These are phyloP conservation scores for Stevia rebaudiana DNA, from an alignment of 140 eudicot genomes.

Conservation along the genomic window DNA sequence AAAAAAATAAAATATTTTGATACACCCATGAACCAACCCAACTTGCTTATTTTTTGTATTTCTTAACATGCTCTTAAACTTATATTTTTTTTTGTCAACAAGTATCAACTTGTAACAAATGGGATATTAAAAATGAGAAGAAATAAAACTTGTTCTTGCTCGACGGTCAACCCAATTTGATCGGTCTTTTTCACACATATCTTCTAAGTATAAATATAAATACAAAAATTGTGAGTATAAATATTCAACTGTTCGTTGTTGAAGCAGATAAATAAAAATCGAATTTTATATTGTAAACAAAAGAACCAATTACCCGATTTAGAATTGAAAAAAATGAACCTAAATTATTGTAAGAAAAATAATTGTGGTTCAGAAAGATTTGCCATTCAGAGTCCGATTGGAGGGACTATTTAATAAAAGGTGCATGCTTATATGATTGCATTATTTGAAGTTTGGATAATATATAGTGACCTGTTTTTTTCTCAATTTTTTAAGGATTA, in stretches of 20 bases:
- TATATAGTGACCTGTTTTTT: constrained; percentile 1
- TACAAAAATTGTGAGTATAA: too few species aligned
- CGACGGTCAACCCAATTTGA: neutral
- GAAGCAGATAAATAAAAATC: too few species aligned
- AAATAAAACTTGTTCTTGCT: neutral
- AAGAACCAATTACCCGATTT: neutral
- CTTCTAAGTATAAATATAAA: too few species aligned
- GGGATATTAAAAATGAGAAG: neutral
- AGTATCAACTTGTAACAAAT: neutral
- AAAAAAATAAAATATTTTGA: too few species aligned
- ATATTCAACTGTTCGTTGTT: too few species aligned
- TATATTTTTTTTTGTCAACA: neutral
- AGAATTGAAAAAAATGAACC: neutral
- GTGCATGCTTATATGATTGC: neutral
- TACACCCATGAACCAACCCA: too few species aligned
- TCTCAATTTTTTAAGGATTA: neutral
- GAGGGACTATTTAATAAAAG: constrained; percentile 15
- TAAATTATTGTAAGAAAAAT: neutral
- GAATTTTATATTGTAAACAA: neutral
- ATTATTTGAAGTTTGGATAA: constrained; percentile 15
- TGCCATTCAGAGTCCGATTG: constrained; percentile 8
- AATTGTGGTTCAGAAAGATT: constrained; percentile 17
- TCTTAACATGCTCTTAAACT: neutral
- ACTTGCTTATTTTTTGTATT: neutral
- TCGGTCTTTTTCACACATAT: neutral